Conservation (phyloP, 169 alveolate species). For the Toxoplasma gondii region DNA sequence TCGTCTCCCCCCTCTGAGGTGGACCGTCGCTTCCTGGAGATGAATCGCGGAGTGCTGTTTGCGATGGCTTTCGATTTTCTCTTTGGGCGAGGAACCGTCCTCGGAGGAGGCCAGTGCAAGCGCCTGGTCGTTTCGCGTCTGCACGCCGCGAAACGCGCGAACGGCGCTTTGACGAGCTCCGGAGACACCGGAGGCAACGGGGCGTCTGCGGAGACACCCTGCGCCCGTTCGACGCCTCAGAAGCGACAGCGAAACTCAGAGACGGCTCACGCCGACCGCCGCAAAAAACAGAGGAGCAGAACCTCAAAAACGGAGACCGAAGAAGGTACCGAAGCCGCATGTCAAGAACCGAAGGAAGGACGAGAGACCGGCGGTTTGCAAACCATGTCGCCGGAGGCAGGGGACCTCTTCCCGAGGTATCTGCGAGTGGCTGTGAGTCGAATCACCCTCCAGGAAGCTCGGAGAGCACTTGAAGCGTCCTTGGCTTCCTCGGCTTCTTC, state of each 20-base stretch:
- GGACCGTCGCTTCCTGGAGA: background rate
- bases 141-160: background rate
- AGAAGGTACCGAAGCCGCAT: too few relatives aligned
- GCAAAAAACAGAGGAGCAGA: too few relatives aligned
- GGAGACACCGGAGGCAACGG: background rate
- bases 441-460: background rate
- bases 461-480: background rate
- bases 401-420: background rate
- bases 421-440: constrained; percentile 27
- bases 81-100: background rate
- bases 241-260: too few relatives aligned
- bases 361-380: too few relatives aligned
- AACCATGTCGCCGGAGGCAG: background rate
- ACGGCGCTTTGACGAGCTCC: background rate
- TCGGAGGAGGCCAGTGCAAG: background rate
- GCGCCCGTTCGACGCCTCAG: background rate
- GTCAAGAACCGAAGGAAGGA: too few relatives aligned
- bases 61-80: background rate
- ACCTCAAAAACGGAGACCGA: too few relatives aligned
- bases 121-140: background rate
- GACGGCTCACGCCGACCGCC: too few relatives aligned
- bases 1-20: too few relatives aligned
- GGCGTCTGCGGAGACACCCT: background rate
- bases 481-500: background rate
- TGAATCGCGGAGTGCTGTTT: background rate